A percentile compares a stretch with the other conserved stretches of the same genome.
Conservation (phyloP, 169 alveolate genomes). For the Cardiosporidium cionae region DNA sequence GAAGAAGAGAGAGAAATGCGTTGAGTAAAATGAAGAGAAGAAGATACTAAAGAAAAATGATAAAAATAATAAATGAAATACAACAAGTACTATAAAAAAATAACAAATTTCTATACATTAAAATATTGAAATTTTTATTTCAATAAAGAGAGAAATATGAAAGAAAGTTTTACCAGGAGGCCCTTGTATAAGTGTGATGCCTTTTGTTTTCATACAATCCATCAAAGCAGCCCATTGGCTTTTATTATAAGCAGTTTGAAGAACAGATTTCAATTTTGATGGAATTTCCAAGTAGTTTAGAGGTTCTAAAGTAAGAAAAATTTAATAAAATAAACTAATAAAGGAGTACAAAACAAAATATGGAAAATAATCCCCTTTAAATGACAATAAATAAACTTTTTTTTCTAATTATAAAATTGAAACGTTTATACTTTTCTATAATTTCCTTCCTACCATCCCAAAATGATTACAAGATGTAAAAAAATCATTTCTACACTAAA, state of each 20-base stretch:
- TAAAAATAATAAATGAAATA: too few relatives aligned
- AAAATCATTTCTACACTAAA: too few relatives aligned
- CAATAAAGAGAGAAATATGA: not conserved
- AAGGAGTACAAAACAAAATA: not conserved
- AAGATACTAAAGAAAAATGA: not conserved
- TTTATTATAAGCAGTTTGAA: constrained; percentile 19
- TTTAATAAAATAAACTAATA: not conserved
- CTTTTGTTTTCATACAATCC: constrained; percentile 35
- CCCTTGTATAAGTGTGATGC: constrained; percentile 51
- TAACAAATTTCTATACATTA: not conserved
- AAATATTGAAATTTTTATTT: not conserved
- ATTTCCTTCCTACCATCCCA: not conserved
- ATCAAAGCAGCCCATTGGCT: constrained; percentile 42
- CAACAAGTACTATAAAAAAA: too few relatives aligned
- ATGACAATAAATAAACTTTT: not conserved
- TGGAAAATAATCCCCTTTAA: not conserved
- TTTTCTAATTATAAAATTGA: not conserved
- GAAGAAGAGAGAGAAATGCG: not conserved
- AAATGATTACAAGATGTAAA: too few relatives aligned
- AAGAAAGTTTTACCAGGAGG: constrained; percentile 32
- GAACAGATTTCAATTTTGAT: constrained; percentile 3
- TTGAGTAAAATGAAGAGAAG: too few relatives aligned
- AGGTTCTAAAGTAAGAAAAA: not conserved
- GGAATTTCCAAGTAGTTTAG: constrained; percentile 19
- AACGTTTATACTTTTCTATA: not conserved